Evolutionary conservation across 73 alveolate genomes (phyloP).

Genomic region (Paramecium pentaurelia): DNA sequence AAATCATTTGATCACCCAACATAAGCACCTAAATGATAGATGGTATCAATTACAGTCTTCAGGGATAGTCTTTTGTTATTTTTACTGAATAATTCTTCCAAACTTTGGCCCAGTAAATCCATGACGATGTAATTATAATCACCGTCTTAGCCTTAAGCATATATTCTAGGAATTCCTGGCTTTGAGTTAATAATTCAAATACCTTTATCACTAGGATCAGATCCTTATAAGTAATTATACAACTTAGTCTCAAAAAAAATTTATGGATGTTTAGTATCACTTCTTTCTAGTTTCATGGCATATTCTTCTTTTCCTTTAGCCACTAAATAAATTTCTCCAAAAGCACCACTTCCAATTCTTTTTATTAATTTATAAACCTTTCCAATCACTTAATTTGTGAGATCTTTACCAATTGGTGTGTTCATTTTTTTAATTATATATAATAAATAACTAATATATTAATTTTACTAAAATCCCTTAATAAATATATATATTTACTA

Average conservation of each 20-base stretch:
- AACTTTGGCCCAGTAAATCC: constrained; percentile 90
- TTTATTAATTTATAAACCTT: constrained; percentile 73
- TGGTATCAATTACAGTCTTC: constrained; percentile 18
- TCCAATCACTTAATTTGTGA: constrained; percentile 60
- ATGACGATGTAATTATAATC: constrained; percentile 85
- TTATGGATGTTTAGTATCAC: constrained; percentile 67
- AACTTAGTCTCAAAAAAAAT: constrained; percentile 59
- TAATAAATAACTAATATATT: neutral
- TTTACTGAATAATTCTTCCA: constrained; percentile 80
- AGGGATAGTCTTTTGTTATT: constrained; percentile 57
- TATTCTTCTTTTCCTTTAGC: constrained; percentile 54
- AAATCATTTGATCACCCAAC: constrained; percentile 55
- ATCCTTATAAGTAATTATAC: constrained; percentile 55
- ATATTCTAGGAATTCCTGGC: constrained; percentile 60
- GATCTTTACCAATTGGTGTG: constrained; percentile 42
- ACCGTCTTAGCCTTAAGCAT: constrained; percentile 66
- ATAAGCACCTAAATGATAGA: constrained; percentile 56
- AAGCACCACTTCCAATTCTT: constrained; percentile 83
- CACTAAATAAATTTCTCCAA: constrained; percentile 84
- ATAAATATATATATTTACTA: no score
- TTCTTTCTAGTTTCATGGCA: constrained; percentile 76
- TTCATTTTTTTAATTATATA: neutral
- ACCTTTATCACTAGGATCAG: constrained; percentile 51
- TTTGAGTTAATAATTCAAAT: constrained; percentile 3
- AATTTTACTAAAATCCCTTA: neutral